A percentile compares a stretch with the other conserved stretches of the same genome.
Evolutionary conservation across 176 grass and related monocot species (phyloP).

Genomic region (Pontederia paniculata): DNA sequence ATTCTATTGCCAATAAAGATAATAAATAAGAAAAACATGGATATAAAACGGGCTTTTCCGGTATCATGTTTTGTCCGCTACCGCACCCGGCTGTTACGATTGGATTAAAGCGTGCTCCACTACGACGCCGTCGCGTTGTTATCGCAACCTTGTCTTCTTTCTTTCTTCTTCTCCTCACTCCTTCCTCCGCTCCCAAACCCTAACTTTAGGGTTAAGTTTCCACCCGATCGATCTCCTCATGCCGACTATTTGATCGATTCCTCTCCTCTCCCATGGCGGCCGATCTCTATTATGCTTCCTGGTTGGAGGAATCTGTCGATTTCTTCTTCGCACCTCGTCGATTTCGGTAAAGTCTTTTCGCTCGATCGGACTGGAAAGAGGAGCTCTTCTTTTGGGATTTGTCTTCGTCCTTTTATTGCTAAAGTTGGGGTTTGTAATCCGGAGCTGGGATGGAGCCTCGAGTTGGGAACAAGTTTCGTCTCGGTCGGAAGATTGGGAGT

Average conservation of each 20-base stretch:
- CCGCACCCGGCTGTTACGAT: neutral
- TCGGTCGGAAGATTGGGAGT: constrained; percentile 56
- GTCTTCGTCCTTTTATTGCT: neutral
- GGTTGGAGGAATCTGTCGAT: too few relatives aligned
- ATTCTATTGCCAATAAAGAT: neutral
- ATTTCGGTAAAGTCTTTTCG: too few relatives aligned
- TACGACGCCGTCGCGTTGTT: too few relatives aligned
- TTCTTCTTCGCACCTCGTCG: too few relatives aligned
- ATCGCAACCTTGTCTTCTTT: neutral
- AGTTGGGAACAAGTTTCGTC: constrained; percentile 52
- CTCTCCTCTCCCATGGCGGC: neutral
- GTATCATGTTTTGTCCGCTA: neutral
- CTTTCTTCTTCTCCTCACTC: neutral
- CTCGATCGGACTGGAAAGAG: too few relatives aligned
- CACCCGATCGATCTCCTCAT: neutral
- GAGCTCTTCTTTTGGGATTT: neutral
- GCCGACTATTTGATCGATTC: neutral
- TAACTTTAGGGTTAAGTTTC: neutral
- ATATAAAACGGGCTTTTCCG: neutral
- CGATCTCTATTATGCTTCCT: too few relatives aligned
- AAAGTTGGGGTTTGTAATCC: neutral
- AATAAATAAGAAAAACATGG: neutral
- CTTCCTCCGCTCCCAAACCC: neutral
- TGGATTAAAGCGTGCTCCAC: neutral
- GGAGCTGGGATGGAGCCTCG: constrained; percentile 42